These are phyloP conservation scores for Meredithiella fracta DNA, from an alignment of 2,329 filamentous ascomycete species.

Conservation along the genomic window DNA sequence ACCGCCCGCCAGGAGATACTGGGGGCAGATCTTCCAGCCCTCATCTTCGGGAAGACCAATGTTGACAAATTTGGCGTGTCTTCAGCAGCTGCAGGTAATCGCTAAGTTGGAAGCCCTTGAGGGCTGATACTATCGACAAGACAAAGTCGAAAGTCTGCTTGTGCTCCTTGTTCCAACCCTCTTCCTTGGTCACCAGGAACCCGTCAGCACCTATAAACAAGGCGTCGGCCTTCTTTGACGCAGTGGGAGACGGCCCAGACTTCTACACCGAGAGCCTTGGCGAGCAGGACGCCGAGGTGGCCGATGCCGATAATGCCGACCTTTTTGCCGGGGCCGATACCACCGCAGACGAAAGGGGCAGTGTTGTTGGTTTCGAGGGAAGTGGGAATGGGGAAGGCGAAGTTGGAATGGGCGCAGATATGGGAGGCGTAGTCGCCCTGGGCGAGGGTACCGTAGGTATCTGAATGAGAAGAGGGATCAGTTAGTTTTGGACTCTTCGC, in stretches of 20 bases:
- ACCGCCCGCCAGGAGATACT: constrained; percentile 61
- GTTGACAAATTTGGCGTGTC: constrained; percentile 65
- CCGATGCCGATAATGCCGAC: constrained; percentile 45
- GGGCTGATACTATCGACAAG: constrained; percentile 53
- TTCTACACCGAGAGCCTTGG: constrained; percentile 42
- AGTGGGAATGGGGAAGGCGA: constrained; percentile 56
- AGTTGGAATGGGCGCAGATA: constrained; percentile 62
- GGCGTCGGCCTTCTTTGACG: constrained; percentile 39
- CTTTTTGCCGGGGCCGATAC: constrained; percentile 57
- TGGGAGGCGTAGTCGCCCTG: constrained; percentile 47
- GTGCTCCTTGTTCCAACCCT: constrained; percentile 35
- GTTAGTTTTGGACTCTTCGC: neutral
- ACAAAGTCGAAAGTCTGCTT: constrained; percentile 51
- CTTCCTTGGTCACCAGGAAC: constrained; percentile 39
- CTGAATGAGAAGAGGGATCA: constrained; percentile 6
- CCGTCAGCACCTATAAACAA: constrained; percentile 37
- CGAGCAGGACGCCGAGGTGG: constrained; percentile 50
- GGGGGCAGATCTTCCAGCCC: constrained; percentile 52
- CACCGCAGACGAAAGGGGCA: constrained; percentile 57
- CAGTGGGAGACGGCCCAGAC: constrained; percentile 40
- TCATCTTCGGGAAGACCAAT: constrained; percentile 67
- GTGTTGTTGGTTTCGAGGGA: constrained; percentile 42
- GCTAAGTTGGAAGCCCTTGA: constrained; percentile 47
- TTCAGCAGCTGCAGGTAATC: constrained; percentile 62
- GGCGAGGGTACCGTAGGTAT: constrained; percentile 43